Base-by-base conservation (phyloP, 495 filamentous ascomycete genomes). In the Acidomyces sp. region DNA sequence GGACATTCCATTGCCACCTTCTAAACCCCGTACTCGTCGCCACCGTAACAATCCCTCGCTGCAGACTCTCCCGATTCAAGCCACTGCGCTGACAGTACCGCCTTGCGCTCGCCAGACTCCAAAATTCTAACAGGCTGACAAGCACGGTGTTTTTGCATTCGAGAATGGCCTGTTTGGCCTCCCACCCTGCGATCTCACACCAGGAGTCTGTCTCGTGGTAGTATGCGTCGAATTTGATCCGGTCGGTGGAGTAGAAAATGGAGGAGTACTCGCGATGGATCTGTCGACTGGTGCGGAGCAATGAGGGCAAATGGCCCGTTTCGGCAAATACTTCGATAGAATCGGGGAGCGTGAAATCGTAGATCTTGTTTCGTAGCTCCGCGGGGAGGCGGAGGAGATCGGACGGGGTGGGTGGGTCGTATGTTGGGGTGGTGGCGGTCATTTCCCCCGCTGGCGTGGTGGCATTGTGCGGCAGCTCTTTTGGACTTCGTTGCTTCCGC, bases 201-300 rank as follows among this genome's bases (percentile, higher is more conserved):
- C 37, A 39, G 6, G 37, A 39, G 24, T 39, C 37, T 18, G 37
- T 28, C 16, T 39, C 37, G 37, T 13, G 16, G 24, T 28, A 39
- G 16, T 39, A 39, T 6, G 37, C 37, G 16, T 39, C 22, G 24
- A 39, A 17, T 18, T 28, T 39, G 37, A 39, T 39, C 5, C 16
- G 16, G 6, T 39, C 16, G 9, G 6, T 39, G 37, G n/a, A 15
- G 24, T 39, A 39, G 37, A 39, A 39, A 5, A 39, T 4, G 24
- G 13, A 13, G 5, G 20, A 9, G 24, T 39, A 39, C 22, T 39
- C 37, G 12, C 16, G 20, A 22, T 18, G 4, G 6, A 39, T 6
- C 22, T 4, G 7, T 29, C 16, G 6, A 18, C 37, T 28, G 24
- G 16, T 17, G 5, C 6, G 6, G 6, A 39, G 16, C 37, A 39